A percentile compares a stretch with the other conserved stretches of the same genome.
Evolutionary conservation across 1,139 yeast species (phyloP).

Genomic region (Candida albicans): DNA sequence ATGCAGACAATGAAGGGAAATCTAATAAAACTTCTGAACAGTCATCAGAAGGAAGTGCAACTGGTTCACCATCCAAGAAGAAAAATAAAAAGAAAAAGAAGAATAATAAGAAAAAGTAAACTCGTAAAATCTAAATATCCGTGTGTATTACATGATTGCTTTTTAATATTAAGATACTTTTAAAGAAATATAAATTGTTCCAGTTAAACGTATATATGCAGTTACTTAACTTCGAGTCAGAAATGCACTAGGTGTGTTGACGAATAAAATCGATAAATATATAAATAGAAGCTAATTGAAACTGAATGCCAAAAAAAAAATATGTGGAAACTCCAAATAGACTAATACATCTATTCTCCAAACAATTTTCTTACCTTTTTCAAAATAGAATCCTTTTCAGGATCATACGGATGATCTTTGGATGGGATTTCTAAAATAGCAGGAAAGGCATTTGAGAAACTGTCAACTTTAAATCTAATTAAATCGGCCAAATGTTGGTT

Average conservation of each 20-base stretch:
- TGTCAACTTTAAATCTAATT: conserved; percentile 80
- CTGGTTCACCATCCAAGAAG: conserved; percentile 7
- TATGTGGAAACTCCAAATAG: background rate
- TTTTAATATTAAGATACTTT: background rate
- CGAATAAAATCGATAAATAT: background rate
- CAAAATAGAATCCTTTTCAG: conserved; percentile 94
- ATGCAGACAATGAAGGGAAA: conserved; percentile 7
- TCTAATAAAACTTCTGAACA: background rate
- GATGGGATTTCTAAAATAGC: conserved; percentile 97
- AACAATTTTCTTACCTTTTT: conserved; percentile 91
- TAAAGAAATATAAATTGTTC: too few relatives aligned
- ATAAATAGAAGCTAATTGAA: background rate
- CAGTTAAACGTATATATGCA: too few relatives aligned
- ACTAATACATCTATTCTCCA: conserved; percentile 62
- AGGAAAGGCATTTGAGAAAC: conserved; percentile 88
- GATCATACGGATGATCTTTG: conserved; percentile 97
- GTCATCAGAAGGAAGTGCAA: background rate
- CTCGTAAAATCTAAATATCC: background rate
- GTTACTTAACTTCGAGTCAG: too few relatives aligned
- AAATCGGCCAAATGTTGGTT: conserved; percentile 95
- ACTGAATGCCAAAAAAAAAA: conserved; percentile 1
- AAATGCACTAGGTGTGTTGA: too few relatives aligned
- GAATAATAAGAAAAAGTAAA: conserved; percentile 10
- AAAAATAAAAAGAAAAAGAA: conserved; percentile 19
- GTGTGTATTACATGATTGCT: background rate